Percentiles rank a stretch among this genome's conserved stretches.
Evolutionary conservation across 345 rosid species (phyloP).

Genomic region (Lepidium africanum): DNA sequence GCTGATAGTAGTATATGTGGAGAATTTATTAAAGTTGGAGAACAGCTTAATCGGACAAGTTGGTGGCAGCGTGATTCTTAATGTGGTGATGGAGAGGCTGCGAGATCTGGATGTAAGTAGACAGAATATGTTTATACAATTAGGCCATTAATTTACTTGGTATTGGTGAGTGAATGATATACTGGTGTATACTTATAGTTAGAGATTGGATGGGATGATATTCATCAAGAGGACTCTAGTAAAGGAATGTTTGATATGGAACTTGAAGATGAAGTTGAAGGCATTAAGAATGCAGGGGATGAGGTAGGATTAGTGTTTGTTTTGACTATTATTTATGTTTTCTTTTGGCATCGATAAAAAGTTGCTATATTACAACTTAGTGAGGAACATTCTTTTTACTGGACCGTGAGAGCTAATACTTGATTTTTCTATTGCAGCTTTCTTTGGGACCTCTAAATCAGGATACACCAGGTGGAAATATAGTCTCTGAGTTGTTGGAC

Average conservation of each 20-base stretch:
- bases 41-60: constrained; percentile 59
- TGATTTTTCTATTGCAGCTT: constrained; percentile 35
- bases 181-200: constrained; percentile 31
- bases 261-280: constrained; percentile 48
- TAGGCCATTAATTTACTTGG: not conserved
- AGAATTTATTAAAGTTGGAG: constrained; percentile 80
- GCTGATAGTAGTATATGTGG: constrained; percentile 46
- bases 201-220: constrained; percentile 79
- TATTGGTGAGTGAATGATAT: not conserved
- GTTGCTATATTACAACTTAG: not conserved
- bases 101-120: constrained; percentile 83
- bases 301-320: constrained; percentile 39
- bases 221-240: constrained; percentile 50
- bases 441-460: constrained; percentile 35
- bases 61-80: constrained; percentile 60
- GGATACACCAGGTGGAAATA: constrained; percentile 36
- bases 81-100: constrained; percentile 64
- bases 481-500: constrained; percentile 58
- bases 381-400: not conserved
- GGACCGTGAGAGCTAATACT: not conserved
- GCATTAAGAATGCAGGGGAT: constrained; percentile 30
- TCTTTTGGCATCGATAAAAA: not conserved
- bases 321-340: not conserved
- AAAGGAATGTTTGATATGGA: constrained; percentile 87
- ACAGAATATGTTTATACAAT: not conserved